A percentile compares a stretch with the other conserved stretches of the same genome.
Evolutionary conservation across 441 rosid genomes (phyloP).

Genomic region (Hura crepitans): DNA sequence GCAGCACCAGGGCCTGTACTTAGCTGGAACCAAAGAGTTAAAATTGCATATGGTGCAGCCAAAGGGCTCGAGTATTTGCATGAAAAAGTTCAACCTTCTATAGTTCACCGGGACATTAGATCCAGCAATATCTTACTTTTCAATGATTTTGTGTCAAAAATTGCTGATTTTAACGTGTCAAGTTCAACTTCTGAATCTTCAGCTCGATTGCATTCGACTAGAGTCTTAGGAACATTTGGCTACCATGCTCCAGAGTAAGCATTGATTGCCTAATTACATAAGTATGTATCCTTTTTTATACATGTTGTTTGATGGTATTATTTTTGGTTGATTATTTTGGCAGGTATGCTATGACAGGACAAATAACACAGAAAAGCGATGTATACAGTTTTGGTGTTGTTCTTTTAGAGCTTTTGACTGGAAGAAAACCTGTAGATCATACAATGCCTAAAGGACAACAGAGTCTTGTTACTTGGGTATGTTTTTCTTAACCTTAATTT

Average conservation of each 20-base stretch:
- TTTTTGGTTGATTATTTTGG: too few species aligned
- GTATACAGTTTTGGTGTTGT: conserved; percentile 96
- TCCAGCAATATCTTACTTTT: conserved; percentile 88
- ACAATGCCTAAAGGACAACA: conserved; percentile 98
- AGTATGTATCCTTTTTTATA: too few species aligned
- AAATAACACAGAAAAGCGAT: conserved; percentile 90
- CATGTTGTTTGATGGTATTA: too few species aligned
- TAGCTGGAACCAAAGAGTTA: conserved; percentile 79
- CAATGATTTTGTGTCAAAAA: conserved; percentile 63
- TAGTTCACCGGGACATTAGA: conserved; percentile 86
- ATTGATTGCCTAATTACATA: too few species aligned
- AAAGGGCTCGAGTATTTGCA: conserved; percentile 91
- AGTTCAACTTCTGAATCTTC: conserved; percentile 74
- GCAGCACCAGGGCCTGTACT: conserved; percentile 87
- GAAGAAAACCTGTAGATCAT: conserved; percentile 94
- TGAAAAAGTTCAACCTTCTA: conserved; percentile 80
- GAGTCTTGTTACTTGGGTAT: conserved; percentile 93
- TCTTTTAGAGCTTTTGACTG: conserved; percentile 89
- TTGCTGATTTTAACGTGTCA: conserved; percentile 87
- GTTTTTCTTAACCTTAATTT: conserved; percentile 14
- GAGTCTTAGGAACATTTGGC: conserved; percentile 93
- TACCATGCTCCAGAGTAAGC: conserved; percentile 96
- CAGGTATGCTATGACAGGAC: conserved; percentile 98
- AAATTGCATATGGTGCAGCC: conserved; percentile 82
- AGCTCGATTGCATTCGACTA: conserved; percentile 86